Base-by-base conservation (phyloP, 495 filamentous ascomycete species). In the Darksidea phi region DNA sequence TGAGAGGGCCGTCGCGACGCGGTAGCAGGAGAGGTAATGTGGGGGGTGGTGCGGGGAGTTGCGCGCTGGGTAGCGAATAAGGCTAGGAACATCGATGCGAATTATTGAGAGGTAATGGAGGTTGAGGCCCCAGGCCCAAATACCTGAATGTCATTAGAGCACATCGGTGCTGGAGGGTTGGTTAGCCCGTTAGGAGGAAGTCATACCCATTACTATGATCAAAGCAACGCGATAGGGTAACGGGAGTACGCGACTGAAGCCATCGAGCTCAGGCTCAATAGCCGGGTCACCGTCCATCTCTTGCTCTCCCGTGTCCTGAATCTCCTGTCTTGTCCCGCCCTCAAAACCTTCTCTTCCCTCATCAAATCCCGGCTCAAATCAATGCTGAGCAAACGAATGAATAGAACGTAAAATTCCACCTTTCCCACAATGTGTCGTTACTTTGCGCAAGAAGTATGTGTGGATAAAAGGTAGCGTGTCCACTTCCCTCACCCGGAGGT, bases 71-170 rank as follows among this genome's bases (percentile, higher is more conserved):
- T 95, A 95, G 68, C 86, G 84, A 48, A 95, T 87, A 23, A 95
- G 79, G 25, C 85, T 75, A 21, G 88, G 87, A 49, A 93, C 87
- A 71, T 95, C 86, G 76, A 96, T 92, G 69, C 85, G 85, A 62
- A 82, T 74, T 54, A 84, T 73, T 66, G 82, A 77, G 37, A 96
- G 82, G 73, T 87, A 91, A 51, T 96, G 89, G 20, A 96, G 82
- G 75, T 94, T 95, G 57, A 86, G 66, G 51, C 85, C 91, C 90
- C 90, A 96, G 66, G 87, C 90, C 91, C 91, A 96, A 66, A 95
- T 84, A 61, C 88, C 90, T 94, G 64, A 46, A 54, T n/a, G 7
- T 26, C 17, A 53, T 38, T 28, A 38, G 37, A 15, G n/a, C 48
- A 32, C 28, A 32, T 72, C 48, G 66, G 62, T 49, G 53, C 15